Evolutionary conservation across 2,329 filamentous ascomycete genomes (phyloP).

Genomic region (Pseudohalonectria lignicola): DNA sequence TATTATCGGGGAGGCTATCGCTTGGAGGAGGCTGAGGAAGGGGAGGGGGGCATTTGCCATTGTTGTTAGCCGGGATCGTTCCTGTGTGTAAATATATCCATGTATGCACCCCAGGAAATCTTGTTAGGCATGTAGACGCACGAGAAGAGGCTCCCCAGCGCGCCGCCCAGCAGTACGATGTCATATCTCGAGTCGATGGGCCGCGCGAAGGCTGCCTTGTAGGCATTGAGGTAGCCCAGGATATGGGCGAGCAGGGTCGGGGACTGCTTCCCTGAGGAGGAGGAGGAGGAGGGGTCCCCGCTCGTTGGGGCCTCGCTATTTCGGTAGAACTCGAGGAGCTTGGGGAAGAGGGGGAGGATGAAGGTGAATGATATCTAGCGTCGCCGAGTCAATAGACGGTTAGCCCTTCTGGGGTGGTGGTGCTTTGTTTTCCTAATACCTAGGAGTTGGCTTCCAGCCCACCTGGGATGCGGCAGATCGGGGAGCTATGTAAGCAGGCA

Average conservation of each 20-base stretch:
- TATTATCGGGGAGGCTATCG: slow-evolving; percentile 84
- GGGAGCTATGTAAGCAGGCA: too few species aligned
- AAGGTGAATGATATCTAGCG: slow-evolving; percentile 92
- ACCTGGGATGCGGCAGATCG: too few species aligned
- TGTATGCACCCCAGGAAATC: too few species aligned
- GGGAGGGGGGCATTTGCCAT: too few species aligned
- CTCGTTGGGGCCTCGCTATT: slow-evolving; percentile 57
- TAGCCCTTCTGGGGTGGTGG: too few species aligned
- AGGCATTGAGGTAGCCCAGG: slow-evolving; percentile 75
- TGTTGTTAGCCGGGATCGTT: too few species aligned
- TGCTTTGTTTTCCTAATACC: too few species aligned
- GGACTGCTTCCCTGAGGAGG: slow-evolving; percentile 17
- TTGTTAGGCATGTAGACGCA: too few species aligned
- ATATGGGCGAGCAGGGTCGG: slow-evolving; percentile 67
- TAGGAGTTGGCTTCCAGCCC: too few species aligned
- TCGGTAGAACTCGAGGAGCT: slow-evolving; percentile 92
- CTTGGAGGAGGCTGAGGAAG: slow-evolving; percentile 63
- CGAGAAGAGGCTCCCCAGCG: slow-evolving; percentile 84
- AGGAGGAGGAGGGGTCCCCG: slow-evolving; percentile 25
- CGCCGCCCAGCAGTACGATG: slow-evolving; percentile 88
- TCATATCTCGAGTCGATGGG: slow-evolving; percentile 96
- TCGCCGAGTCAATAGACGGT: slow-evolving; percentile 2
- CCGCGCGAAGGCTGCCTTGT: slow-evolving; percentile 85
- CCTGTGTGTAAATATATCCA: too few species aligned
- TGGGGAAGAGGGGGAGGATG: slow-evolving; percentile 91